These are phyloP conservation scores for Candida xiaguanensis DNA, from an alignment of 805 yeast genomes.

Conservation along the genomic window DNA sequence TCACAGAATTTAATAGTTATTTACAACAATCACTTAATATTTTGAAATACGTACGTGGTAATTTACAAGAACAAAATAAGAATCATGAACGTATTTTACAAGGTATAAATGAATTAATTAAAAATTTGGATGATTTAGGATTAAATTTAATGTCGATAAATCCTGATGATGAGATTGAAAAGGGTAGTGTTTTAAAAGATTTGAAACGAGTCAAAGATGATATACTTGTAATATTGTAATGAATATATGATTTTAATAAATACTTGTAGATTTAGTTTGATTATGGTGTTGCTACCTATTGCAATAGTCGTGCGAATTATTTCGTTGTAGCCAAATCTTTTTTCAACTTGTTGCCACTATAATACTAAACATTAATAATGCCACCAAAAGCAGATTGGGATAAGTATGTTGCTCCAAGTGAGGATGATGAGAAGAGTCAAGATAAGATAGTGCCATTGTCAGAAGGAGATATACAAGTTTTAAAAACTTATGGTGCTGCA, in stretches of 20 bases:
- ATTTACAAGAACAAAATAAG: background rate
- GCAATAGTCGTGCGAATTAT: slow-evolving; percentile 1
- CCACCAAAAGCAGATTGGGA: slow-evolving; percentile 99
- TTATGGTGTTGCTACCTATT: too few relatives aligned
- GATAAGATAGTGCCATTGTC: slow-evolving; percentile 81
- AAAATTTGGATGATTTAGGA: background rate
- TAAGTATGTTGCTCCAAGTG: slow-evolving; percentile 86
- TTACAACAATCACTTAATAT: slow-evolving; percentile 31
- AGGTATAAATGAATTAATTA: background rate
- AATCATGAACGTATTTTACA: background rate
- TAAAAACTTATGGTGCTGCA: slow-evolving; percentile 96
- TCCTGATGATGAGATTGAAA: background rate
- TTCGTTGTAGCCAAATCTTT: background rate
- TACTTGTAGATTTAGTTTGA: too few relatives aligned
- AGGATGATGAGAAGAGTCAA: slow-evolving; percentile 57
- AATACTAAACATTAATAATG: slow-evolving; percentile 43
- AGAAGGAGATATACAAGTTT: slow-evolving; percentile 96
- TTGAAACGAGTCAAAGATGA: background rate
- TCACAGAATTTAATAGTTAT: slow-evolving; percentile 31
- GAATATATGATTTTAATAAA: background rate
- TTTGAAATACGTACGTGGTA: slow-evolving; percentile 19
- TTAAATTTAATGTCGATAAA: background rate
- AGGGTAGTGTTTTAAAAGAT: background rate
- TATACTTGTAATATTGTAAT: background rate
- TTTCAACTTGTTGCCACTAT: slow-evolving; percentile 3